A percentile compares a stretch with the other conserved stretches of the same genome.
phyloP scores from a whole-genome alignment of 164 flowering plant genomes.

The Tetrastigma voinierianum region DNA sequence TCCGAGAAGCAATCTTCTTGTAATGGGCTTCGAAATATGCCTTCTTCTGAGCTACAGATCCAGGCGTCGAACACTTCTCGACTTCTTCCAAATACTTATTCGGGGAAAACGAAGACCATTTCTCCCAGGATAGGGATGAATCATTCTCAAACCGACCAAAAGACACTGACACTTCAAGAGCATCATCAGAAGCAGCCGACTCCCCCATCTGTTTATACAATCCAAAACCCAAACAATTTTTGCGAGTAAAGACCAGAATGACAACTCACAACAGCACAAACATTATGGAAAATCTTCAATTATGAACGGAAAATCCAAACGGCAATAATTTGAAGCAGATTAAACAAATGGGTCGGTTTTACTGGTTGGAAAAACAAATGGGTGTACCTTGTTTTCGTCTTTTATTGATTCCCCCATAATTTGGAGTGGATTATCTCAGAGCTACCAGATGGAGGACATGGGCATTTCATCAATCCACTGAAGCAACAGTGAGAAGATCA shows the following conservation, averaged over 20 bases:
- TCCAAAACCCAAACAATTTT: constrained; percentile 6
- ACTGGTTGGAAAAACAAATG: constrained; percentile 6
- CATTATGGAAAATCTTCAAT: constrained; percentile 3
- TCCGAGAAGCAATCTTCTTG: constrained; percentile 73
- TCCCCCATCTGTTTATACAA: constrained; percentile 45
- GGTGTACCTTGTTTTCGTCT: constrained; percentile 44
- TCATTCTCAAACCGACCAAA: constrained; percentile 84
- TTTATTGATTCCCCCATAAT: constrained; percentile 35
- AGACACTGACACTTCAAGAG: constrained; percentile 60
- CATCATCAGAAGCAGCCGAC: constrained; percentile 26
- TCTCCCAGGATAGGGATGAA: constrained; percentile 77
- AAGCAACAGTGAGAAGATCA: constrained; percentile 13
- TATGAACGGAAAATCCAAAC: constrained; percentile 2
- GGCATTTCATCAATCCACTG: constrained; percentile 16
- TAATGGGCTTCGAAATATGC: constrained; percentile 93
- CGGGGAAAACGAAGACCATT: constrained; percentile 87
- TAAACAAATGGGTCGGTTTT: constrained; percentile 9
- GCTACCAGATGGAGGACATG: constrained; percentile 17
- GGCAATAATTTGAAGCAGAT: background rate
- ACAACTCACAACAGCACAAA: constrained; percentile 10
- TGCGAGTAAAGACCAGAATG: constrained; percentile 14
- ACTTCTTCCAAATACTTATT: constrained; percentile 93
- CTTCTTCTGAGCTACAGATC: constrained; percentile 83
- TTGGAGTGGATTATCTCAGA: constrained; percentile 14
- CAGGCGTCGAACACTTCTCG: constrained; percentile 84